Base-by-base conservation (phyloP, 257 asterid species). In the Paraleonurus japonicus region DNA sequence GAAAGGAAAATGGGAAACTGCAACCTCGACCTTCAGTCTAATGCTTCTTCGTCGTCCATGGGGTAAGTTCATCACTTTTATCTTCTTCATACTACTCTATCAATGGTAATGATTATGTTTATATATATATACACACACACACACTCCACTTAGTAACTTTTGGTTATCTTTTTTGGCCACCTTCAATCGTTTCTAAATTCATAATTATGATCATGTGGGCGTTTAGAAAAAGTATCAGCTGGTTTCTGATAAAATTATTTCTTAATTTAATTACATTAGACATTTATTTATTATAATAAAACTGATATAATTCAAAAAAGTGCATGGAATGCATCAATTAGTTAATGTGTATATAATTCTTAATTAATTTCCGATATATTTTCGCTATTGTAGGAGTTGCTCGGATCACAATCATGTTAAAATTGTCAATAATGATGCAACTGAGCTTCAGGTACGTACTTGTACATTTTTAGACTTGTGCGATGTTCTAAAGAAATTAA, bases 361-460 rank as follows among this genome's bases (percentile, higher is more conserved):
- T 47, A 47, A 47, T 47, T 45, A 45, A n/a, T 5, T n/a, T 45
- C 7, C 2, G 15, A 45, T 45, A 1, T 45, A 15, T 23, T 28
- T 71, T 71, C 2, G 16, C 1, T 27, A n/a, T 72, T 61, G 65
- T 28, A 72, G 70, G 65, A 62, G 32, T 51, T 62, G 71, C n/a
- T 50, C 57, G 1, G 57, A 51, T n/a, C 37, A 27, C 16, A 35
- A 33, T 35, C 57, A 50, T 54, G 19, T 72, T 33, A 19, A 51
- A 5, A 50, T 63, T 13, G 35, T 63, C 7, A 16, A 20, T 35
- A n/a, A 32, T 26, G 77, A 62, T 51, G 77, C 65, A 33, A 72
- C 71, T 62, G 77, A 62, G 17, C 65, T 72, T 35, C 77, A 62
- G 77, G 77, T 72, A 51, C 35, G 57, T 33, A n/a, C n/a, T n/a